A percentile compares a stretch with the other conserved stretches of the same genome.
Conservation (phyloP, 345 rosid species). For the Eucalyptus urophylla region DNA sequence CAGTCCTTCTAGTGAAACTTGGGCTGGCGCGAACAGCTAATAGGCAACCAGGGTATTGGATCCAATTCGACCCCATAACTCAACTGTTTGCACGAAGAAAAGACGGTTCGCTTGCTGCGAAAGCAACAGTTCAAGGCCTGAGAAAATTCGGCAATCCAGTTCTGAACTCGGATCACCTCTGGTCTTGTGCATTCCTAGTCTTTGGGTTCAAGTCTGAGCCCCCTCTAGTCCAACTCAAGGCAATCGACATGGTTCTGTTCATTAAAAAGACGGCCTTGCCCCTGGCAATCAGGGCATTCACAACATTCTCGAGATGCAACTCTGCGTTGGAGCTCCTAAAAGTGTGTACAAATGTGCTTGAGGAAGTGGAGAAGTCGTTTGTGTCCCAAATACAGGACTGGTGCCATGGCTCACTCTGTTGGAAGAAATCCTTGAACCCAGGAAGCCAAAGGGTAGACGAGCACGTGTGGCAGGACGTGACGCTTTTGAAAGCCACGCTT, state of each 20-base stretch:
- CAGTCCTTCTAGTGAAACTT: constrained; percentile 50
- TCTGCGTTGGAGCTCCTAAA: constrained; percentile 77
- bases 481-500: constrained; percentile 63
- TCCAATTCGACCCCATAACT: constrained; percentile 74
- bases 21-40: constrained; percentile 60
- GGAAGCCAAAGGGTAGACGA: constrained; percentile 59
- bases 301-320: constrained; percentile 76
- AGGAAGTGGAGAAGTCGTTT: constrained; percentile 89
- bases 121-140: constrained; percentile 52
- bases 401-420: constrained; percentile 76
- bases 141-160: constrained; percentile 39
- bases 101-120: constrained; percentile 44
- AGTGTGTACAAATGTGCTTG: constrained; percentile 80
- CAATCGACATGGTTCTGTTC: constrained; percentile 62
- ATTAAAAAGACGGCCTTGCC: constrained; percentile 81
- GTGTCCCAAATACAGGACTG: constrained; percentile 81
- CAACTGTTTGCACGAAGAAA: constrained; percentile 50
- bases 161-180: constrained; percentile 58
- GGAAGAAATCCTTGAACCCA: constrained; percentile 48
- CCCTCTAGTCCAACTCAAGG: constrained; percentile 65
- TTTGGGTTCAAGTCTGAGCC: constrained; percentile 87
- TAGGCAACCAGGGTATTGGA: constrained; percentile 54
- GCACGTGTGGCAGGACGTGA: constrained; percentile 89
- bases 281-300: constrained; percentile 67
- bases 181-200: constrained; percentile 90